These are phyloP conservation scores for Phytophthora uliginosa DNA, from an alignment of 352 stramenopile species.

Conservation along the genomic window DNA sequence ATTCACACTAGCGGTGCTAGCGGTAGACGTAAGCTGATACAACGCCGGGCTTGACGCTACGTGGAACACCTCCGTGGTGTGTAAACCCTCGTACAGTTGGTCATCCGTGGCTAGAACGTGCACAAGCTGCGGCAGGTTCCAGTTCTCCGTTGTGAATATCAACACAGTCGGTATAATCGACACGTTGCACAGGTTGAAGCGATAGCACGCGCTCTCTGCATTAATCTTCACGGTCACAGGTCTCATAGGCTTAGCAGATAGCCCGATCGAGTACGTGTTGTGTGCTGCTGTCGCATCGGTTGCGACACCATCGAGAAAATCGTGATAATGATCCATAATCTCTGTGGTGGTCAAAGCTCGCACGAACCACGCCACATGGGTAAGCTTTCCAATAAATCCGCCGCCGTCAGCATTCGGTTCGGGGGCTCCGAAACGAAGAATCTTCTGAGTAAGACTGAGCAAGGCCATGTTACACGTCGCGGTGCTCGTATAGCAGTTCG, in stretches of 20 bases:
- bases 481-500: slow-evolving; percentile 15
- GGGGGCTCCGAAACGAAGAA: slow-evolving; percentile 23
- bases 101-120: slow-evolving; percentile 66
- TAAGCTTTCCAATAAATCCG: slow-evolving; percentile 52
- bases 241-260: slow-evolving; percentile 55
- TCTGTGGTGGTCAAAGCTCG: slow-evolving; percentile 43
- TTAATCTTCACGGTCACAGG: slow-evolving; percentile 62
- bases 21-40: slow-evolving; percentile 46
- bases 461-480: slow-evolving; percentile 51
- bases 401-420: slow-evolving; percentile 1
- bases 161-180: slow-evolving; percentile 52
- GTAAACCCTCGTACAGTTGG: slow-evolving; percentile 65
- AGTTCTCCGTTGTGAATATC: slow-evolving; percentile 56
- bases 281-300: slow-evolving; percentile 42
- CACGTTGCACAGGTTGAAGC: slow-evolving; percentile 82
- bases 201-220: slow-evolving; percentile 67
- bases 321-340: slow-evolving; percentile 75
- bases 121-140: slow-evolving; percentile 45
- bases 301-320: slow-evolving; percentile 50
- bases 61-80: slow-evolving; percentile 46
- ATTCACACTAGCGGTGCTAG: slow-evolving; percentile 36
- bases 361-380: slow-evolving; percentile 71
- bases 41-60: slow-evolving; percentile 29
- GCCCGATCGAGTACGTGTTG: slow-evolving; percentile 61
- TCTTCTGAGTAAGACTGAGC: slow-evolving; percentile 48